Evolutionary conservation across 495 filamentous ascomycete genomes (phyloP).

Genomic region (Aspergillus cristatus): DNA sequence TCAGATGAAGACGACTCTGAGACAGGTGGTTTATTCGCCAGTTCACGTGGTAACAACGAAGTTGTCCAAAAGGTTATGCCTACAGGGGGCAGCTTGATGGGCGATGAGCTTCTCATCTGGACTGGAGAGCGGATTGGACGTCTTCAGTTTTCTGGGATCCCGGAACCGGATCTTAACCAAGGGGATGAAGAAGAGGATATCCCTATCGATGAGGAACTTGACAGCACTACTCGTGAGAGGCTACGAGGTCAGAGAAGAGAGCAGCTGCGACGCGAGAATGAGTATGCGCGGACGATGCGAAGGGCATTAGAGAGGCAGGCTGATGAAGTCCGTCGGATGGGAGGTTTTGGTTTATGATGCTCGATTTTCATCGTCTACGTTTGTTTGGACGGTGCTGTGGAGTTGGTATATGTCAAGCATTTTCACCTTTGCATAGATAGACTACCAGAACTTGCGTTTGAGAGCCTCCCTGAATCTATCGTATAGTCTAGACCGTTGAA

Average conservation of each 20-base stretch:
- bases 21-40: conserved; percentile 22
- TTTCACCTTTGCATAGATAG: too few relatives aligned
- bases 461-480: too few relatives aligned
- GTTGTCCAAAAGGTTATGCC: conserved; percentile 66
- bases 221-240: conserved; percentile 27
- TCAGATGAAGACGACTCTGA: conserved; percentile 2
- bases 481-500: too few relatives aligned
- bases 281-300: conserved; percentile 63
- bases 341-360: conserved; percentile 49
- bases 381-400: not conserved
- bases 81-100: conserved; percentile 38
- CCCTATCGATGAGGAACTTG: conserved; percentile 25
- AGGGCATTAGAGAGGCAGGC: conserved; percentile 69
- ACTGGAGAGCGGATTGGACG: conserved; percentile 73
- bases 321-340: conserved; percentile 71
- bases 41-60: conserved; percentile 18
- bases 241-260: conserved; percentile 33
- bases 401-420: not conserved
- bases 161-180: conserved; percentile 35
- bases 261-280: conserved; percentile 35
- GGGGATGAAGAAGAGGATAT: conserved; percentile 31
- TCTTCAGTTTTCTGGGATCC: conserved; percentile 48
- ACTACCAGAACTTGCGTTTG: too few relatives aligned
- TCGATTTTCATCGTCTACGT: conserved; percentile 1
- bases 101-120: conserved; percentile 67